These are phyloP conservation scores for Thelonectria rubi DNA, from an alignment of 2,329 filamentous ascomycete species.

Conservation along the genomic window DNA sequence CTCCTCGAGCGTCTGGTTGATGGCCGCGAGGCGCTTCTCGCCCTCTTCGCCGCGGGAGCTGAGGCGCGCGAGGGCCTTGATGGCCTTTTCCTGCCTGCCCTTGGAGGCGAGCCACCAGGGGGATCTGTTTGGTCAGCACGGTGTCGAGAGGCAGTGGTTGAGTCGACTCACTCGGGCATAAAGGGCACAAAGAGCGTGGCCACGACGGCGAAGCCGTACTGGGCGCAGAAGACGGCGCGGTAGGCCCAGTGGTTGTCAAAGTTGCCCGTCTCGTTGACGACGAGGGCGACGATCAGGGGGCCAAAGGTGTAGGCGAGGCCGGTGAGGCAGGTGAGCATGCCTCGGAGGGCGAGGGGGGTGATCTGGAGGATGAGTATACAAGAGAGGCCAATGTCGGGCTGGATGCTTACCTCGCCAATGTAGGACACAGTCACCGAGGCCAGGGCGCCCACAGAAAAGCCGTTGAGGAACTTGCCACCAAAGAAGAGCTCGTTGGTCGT, in stretches of 20 bases:
- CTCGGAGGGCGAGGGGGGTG: slow-evolving; percentile 22
- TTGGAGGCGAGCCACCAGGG: slow-evolving; percentile 31
- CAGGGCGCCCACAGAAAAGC: slow-evolving; percentile 47
- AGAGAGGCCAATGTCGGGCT: neutral
- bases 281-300: slow-evolving; percentile 28
- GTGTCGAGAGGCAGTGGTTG: too few species aligned
- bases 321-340: slow-evolving; percentile 26
- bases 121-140: slow-evolving; percentile 5
- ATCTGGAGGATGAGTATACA: neutral
- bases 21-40: slow-evolving; percentile 31
- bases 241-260: slow-evolving; percentile 28
- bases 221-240: slow-evolving; percentile 29
- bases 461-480: slow-evolving; percentile 54
- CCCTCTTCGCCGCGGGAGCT: slow-evolving; percentile 19
- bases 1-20: slow-evolving; percentile 27
- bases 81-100: slow-evolving; percentile 24
- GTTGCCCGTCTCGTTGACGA: slow-evolving; percentile 26
- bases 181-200: slow-evolving; percentile 25
- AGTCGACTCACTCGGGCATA: slow-evolving; percentile 23
- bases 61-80: slow-evolving; percentile 24
- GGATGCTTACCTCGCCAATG: slow-evolving; percentile 43
- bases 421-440: slow-evolving; percentile 43
- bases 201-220: slow-evolving; percentile 30
- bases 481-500: slow-evolving; percentile 53
- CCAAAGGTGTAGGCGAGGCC: slow-evolving; percentile 32